A percentile compares a stretch with the other conserved stretches of the same genome.
phyloP scores from a whole-genome alignment of 1,284 basidiomycete genomes.

The Phlebopus sp. region DNA sequence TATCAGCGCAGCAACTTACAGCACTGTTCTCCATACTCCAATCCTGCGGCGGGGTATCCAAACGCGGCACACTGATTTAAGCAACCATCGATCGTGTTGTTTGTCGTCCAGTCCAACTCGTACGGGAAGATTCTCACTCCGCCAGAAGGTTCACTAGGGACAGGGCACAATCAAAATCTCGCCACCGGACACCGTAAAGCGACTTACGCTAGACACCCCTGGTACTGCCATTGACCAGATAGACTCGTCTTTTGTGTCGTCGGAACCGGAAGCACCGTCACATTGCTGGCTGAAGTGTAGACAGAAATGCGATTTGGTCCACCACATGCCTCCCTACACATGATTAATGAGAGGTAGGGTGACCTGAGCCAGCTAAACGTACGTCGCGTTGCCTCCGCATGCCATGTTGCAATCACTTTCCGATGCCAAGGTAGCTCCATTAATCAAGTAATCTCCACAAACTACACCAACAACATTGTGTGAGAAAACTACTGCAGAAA shows the following conservation, averaged over 20 bases:
- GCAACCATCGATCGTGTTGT: conserved; percentile 61
- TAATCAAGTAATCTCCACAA: conserved; percentile 59
- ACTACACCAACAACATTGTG: conserved; percentile 38
- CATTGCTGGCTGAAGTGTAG: conserved; percentile 51
- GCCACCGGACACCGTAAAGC: not conserved
- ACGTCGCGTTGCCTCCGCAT: conserved; percentile 65
- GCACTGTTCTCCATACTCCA: conserved; percentile 62
- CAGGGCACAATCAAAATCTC: not conserved
- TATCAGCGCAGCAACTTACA: conserved; percentile 44
- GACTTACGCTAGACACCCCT: conserved; percentile 63
- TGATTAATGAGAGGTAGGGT: conserved; percentile 6
- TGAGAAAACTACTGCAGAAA: not conserved
- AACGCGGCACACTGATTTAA: conserved; percentile 61
- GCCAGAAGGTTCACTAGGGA: conserved; percentile 33
- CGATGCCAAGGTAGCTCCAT: conserved; percentile 50
- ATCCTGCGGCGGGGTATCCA: conserved; percentile 63
- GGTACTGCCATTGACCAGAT: conserved; percentile 60
- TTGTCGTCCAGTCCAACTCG: conserved; percentile 54
- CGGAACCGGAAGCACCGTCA: conserved; percentile 60
- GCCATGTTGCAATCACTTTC: conserved; percentile 61
- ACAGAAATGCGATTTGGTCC: conserved; percentile 68
- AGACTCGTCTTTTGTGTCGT: conserved; percentile 50
- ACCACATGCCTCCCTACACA: conserved; percentile 62
- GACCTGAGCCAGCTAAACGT: conserved; percentile 22
- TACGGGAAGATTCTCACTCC: conserved; percentile 52